These are phyloP conservation scores for Phlegmacium glaucopus DNA, from an alignment of 768 basidiomycete species.

Conservation along the genomic window DNA sequence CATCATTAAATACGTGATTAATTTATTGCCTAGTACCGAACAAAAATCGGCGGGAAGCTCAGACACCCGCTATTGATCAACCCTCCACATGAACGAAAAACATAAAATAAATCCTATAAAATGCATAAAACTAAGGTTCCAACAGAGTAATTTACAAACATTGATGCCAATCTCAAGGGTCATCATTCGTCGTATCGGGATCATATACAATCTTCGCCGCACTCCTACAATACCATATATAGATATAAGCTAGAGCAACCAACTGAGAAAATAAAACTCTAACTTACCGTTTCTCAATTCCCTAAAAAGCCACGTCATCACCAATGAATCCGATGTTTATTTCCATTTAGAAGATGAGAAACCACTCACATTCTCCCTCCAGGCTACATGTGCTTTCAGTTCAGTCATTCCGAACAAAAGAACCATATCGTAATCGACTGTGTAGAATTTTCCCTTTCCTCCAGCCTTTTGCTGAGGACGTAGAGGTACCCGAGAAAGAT, in stretches of 20 bases:
- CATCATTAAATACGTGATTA: too few relatives aligned
- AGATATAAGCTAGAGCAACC: background rate
- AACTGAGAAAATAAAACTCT: too few relatives aligned
- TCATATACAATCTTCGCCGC: constrained; percentile 33
- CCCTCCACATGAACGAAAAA: too few relatives aligned
- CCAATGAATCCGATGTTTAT: background rate
- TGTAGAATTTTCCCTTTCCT: constrained; percentile 22
- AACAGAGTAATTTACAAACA: too few relatives aligned
- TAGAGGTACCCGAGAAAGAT: constrained; percentile 21
- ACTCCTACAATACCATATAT: constrained; percentile 20
- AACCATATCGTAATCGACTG: constrained; percentile 39
- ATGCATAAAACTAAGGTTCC: too few relatives aligned
- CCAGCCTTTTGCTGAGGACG: constrained; percentile 9
- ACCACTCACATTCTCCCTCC: constrained; percentile 42
- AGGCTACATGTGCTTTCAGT: constrained; percentile 47
- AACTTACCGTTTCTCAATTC: constrained; percentile 31
- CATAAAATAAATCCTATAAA: too few relatives aligned
- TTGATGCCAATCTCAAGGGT: too few relatives aligned
- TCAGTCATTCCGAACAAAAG: constrained; percentile 53
- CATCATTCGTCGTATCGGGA: constrained; percentile 22
- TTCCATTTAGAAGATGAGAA: background rate
- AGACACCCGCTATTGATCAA: too few relatives aligned
- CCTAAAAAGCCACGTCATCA: constrained; percentile 19
- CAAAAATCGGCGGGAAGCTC: background rate
- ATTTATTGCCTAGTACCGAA: background rate